These are phyloP conservation scores for Pestalotiopsis sp. DNA, from an alignment of 2,329 filamentous ascomycete genomes.

Conservation along the genomic window DNA sequence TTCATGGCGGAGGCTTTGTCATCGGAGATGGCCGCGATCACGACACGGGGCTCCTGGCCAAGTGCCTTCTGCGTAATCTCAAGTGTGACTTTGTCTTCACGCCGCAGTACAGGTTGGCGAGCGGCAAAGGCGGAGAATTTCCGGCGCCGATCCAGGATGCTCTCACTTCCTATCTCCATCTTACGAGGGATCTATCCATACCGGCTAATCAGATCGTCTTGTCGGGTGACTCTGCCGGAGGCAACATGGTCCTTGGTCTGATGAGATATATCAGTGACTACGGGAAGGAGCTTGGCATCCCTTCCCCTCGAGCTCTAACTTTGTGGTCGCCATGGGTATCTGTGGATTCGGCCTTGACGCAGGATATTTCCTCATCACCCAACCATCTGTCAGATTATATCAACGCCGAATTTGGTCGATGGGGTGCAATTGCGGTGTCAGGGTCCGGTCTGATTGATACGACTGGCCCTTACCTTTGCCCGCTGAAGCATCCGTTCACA, in stretches of 20 bases:
- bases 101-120: conserved; percentile 3
- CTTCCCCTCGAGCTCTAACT: neutral
- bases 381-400: neutral
- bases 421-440: neutral
- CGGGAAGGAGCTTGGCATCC: neutral
- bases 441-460: neutral
- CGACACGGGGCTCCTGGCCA: neutral
- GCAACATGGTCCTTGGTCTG: conserved; percentile 3
- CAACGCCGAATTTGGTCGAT: neutral
- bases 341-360: neutral
- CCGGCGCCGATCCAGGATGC: conserved; percentile 7
- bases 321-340: neutral
- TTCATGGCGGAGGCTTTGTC: conserved; percentile 6
- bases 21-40: neutral
- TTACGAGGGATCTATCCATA: neutral
- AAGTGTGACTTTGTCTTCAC: neutral
- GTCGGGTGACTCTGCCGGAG: conserved; percentile 1
- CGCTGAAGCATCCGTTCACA: neutral
- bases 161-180: neutral
- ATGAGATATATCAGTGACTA: neutral
- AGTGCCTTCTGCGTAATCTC: neutral
- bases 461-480: neutral
- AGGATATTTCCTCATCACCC: neutral
- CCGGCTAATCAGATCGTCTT: neutral
- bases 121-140: neutral